Base-by-base conservation (phyloP, 257 asterid species). In the Buddleja alternifolia region DNA sequence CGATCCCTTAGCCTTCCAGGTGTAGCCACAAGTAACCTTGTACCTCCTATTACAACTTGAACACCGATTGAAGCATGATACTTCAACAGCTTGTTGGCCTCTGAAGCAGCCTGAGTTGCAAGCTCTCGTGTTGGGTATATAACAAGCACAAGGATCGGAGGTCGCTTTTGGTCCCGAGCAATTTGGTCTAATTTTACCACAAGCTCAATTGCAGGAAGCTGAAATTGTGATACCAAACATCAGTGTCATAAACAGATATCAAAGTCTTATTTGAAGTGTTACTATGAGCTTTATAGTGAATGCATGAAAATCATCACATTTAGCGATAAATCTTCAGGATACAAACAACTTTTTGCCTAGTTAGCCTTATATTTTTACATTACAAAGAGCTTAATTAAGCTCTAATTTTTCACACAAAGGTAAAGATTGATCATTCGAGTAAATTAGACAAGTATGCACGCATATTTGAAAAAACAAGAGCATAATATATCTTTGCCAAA, bases 1-100 rank as follows among this genome's bases (percentile, higher is more conserved):
- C 99, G 99, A 71, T 94, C 99, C 80, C 77, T 82, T 37, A 94
- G 96, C 82, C 97, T 87, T 73, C 99, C 99, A 67, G 99, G 99
- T 42, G 99, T 94, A 4, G 99, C 99, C 76, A 94, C 97, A 48
- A 94, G 96, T 76, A 94, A 89, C 99, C 96, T 73, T 9, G 97
- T 91, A 52, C 99, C 99, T 25, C 97, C 99, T 41, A 94, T 94
- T 73, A 94, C 96, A 67, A 94, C 99, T 81, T 94, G 97, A 82
- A 89, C 96, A 20, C 99, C 99, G 58, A 94, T 75, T 11, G 99
- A 88, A 66, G 90, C 81, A 72, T 94, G 99, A 78, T 89, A 94
- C 73, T 94, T 94, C 86, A 94, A 79, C 83, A 94, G 77, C 3
- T 63, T 85, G 62, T 80, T 91, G 72, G 96, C 99, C 89, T 94